Conservation (phyloP, 2,329 filamentous ascomycete species). For the Helicocarpus griseus region DNA sequence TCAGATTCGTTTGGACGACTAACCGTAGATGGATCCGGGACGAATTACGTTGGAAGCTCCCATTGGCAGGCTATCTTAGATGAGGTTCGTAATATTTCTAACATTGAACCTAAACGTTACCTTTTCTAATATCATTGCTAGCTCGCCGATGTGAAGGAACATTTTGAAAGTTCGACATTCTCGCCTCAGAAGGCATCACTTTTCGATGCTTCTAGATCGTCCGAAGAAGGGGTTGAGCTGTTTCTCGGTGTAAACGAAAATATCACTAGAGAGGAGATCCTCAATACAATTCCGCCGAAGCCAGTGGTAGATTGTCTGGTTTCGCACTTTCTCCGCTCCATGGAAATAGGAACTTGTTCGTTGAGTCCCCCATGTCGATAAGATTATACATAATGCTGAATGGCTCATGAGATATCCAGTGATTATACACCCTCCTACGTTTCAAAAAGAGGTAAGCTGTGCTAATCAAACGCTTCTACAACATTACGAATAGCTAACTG, state of each 20-base stretch:
- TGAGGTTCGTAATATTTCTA: slow-evolving; percentile 19
- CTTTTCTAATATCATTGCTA: neutral
- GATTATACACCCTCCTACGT: slow-evolving; percentile 7
- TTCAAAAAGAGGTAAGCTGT: slow-evolving; percentile 8
- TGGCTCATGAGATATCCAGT: neutral
- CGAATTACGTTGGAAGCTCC: slow-evolving; percentile 21
- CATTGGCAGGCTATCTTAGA: slow-evolving; percentile 24
- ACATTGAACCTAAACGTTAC: neutral
- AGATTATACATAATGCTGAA: neutral
- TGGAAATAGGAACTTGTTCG: slow-evolving; percentile 4
- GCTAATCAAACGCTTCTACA: neutral
- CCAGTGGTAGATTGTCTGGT: slow-evolving; percentile 20
- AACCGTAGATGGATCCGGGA: slow-evolving; percentile 17
- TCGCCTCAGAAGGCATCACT: neutral
- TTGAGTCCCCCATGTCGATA: neutral
- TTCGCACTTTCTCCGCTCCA: slow-evolving; percentile 6
- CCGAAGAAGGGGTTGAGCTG: slow-evolving; percentile 10
- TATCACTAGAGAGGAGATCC: slow-evolving; percentile 21
- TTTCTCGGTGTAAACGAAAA: slow-evolving; percentile 18
- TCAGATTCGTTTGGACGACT: slow-evolving; percentile 8
- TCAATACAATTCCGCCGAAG: slow-evolving; percentile 20
- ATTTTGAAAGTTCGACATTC: neutral
- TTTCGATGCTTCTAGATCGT: neutral
- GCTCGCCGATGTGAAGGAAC: neutral
- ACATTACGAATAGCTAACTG: slow-evolving; percentile 1